Percentiles rank a stretch among this genome's conserved stretches.
phyloP scores from a whole-genome alignment of 768 basidiomycete genomes.

The Tulasnella sp. region DNA sequence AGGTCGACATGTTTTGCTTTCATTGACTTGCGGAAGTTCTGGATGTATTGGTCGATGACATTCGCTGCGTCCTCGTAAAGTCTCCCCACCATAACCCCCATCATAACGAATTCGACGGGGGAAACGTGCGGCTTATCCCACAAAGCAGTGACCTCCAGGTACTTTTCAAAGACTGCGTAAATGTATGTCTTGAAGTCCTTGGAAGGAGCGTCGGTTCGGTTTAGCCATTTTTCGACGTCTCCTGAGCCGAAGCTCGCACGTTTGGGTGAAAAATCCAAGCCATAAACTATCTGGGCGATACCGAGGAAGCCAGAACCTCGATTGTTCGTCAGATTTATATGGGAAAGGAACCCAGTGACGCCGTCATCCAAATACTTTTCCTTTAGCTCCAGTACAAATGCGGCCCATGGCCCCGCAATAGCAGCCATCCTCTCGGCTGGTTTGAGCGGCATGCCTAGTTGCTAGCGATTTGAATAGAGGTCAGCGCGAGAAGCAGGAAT shows the following conservation, averaged over 20 bases:
- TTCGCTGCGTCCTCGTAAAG: constrained; percentile 1
- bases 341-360: constrained; percentile 20
- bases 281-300: constrained; percentile 43
- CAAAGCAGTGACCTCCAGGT: constrained; percentile 37
- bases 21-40: not conserved
- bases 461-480: not conserved
- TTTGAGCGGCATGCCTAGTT: constrained; percentile 9
- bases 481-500: constrained; percentile 17
- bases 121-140: constrained; percentile 38
- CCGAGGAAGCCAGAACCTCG: constrained; percentile 50
- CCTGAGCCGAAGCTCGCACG: constrained; percentile 23
- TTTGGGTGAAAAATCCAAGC: constrained; percentile 36
- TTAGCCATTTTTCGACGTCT: constrained; percentile 43
- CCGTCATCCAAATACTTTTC: constrained; percentile 28
- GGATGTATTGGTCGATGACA: not conserved
- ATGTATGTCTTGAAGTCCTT: constrained; percentile 29
- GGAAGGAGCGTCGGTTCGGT: constrained; percentile 30
- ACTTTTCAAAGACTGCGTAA: constrained; percentile 37
- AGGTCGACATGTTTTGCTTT: constrained; percentile 11
- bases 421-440: constrained; percentile 57
- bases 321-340: constrained; percentile 41
- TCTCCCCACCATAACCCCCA: constrained; percentile 42
- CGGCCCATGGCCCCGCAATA: constrained; percentile 43
- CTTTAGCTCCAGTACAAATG: constrained; percentile 50
- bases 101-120: constrained; percentile 58